Conservation (phyloP, 202 grass and related monocot species). For the Schoenoplectus triqueter region DNA sequence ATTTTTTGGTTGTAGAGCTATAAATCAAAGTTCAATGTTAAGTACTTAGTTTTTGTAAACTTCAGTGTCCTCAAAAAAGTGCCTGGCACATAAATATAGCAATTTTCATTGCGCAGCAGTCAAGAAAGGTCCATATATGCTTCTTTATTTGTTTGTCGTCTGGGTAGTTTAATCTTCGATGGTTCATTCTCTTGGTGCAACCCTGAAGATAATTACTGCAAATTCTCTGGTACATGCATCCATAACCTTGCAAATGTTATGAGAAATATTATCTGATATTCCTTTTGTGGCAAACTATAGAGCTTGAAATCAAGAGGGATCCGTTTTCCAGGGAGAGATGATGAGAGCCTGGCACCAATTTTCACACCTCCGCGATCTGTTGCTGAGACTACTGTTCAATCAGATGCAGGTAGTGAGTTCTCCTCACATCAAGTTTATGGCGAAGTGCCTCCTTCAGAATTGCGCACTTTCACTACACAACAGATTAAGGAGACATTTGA, state of each 20-base stretch:
- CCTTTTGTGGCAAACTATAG: slow-evolving; percentile 51
- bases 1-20: background rate
- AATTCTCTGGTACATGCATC: background rate
- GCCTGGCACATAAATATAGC: background rate
- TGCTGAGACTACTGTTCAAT: slow-evolving; percentile 57
- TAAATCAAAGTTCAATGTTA: background rate
- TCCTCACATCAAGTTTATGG: slow-evolving; percentile 52
- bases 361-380: slow-evolving; percentile 69
- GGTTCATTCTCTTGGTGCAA: slow-evolving; percentile 1
- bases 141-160: background rate
- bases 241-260: slow-evolving; percentile 1
- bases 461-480: slow-evolving; percentile 67
- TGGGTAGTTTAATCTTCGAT: background rate
- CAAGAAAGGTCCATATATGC: background rate
- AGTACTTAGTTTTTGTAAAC: background rate
- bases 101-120: background rate
- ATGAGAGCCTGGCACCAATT: slow-evolving; percentile 82
- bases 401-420: slow-evolving; percentile 39
- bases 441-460: slow-evolving; percentile 49
- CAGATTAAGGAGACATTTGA: slow-evolving; percentile 91
- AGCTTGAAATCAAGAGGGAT: slow-evolving; percentile 97
- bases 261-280: background rate
- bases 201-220: slow-evolving; percentile 1
- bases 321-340: slow-evolving; percentile 81
- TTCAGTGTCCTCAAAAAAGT: background rate